These are phyloP conservation scores for Eragrostis curvula DNA, from an alignment of 176 grass and related monocot genomes.

Conservation along the genomic window DNA sequence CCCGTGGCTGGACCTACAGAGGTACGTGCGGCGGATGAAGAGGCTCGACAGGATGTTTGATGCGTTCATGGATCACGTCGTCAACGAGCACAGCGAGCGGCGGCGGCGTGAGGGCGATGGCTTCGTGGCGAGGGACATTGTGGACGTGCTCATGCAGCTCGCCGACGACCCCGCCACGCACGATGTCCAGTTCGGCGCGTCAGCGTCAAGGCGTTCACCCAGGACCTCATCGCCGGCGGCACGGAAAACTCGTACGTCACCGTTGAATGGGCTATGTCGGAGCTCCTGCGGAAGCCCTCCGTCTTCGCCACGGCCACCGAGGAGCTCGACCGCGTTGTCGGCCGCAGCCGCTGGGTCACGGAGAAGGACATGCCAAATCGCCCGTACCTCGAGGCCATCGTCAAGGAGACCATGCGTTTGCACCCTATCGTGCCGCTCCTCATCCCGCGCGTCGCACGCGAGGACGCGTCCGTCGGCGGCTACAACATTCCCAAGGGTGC, in stretches of 20 bases:
- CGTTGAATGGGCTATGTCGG: slow-evolving; percentile 63
- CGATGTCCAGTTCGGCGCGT: slow-evolving; percentile 55
- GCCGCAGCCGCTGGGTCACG: slow-evolving; percentile 52
- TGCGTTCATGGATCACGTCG: slow-evolving; percentile 58
- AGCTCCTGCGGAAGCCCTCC: slow-evolving; percentile 52
- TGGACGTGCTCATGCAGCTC: slow-evolving; percentile 60
- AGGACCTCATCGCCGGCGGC: slow-evolving; percentile 61
- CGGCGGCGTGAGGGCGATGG: slow-evolving; percentile 34
- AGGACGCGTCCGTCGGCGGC: slow-evolving; percentile 43
- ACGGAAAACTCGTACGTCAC: slow-evolving; percentile 56
- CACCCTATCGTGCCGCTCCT: slow-evolving; percentile 64
- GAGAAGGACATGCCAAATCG: slow-evolving; percentile 58
- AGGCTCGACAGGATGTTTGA: slow-evolving; percentile 55
- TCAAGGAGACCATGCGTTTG: slow-evolving; percentile 73
- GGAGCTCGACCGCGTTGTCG: slow-evolving; percentile 64
- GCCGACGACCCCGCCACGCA: slow-evolving; percentile 53
- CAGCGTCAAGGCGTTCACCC: slow-evolving; percentile 62
- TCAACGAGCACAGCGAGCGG: slow-evolving; percentile 65
- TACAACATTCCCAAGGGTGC: slow-evolving; percentile 56
- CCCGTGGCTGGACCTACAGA: slow-evolving; percentile 51
- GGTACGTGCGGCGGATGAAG: slow-evolving; percentile 71
- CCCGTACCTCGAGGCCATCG: slow-evolving; percentile 56
- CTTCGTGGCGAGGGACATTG: slow-evolving; percentile 62
- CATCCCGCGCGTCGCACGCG: slow-evolving; percentile 42
- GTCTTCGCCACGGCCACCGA: slow-evolving; percentile 53